phyloP scores from a whole-genome alignment of 352 stramenopile species.

The Globisporangium middletonii region DNA sequence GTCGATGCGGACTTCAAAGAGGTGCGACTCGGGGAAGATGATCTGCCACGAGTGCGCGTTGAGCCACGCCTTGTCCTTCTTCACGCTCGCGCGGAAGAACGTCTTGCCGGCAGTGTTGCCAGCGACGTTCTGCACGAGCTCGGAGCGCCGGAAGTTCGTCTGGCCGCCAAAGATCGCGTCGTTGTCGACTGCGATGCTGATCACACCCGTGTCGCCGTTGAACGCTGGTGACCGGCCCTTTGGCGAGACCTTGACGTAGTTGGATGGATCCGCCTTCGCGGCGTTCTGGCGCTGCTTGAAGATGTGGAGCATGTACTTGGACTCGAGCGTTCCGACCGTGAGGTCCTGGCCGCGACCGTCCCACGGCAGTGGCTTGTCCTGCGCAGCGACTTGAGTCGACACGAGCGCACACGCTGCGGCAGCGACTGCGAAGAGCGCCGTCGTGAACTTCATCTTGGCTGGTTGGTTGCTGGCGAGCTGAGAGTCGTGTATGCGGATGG shows the following conservation, averaged over 20 bases:
- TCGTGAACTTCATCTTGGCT: constrained; percentile 12
- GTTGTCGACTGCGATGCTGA: constrained; percentile 42
- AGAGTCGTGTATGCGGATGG: background rate
- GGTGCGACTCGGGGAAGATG: constrained; percentile 49
- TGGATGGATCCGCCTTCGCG: constrained; percentile 27
- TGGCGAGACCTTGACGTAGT: constrained; percentile 40
- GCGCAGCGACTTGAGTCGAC: constrained; percentile 6
- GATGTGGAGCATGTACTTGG: constrained; percentile 65
- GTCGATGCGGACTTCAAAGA: constrained; percentile 55
- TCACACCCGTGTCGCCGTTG: constrained; percentile 59
- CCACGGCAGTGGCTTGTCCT: constrained; percentile 40
- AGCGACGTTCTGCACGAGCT: constrained; percentile 51
- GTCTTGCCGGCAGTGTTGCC: constrained; percentile 29
- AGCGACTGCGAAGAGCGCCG: constrained; percentile 12
- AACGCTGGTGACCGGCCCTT: constrained; percentile 33
- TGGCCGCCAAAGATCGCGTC: constrained; percentile 42
- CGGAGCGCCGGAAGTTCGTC: constrained; percentile 58
- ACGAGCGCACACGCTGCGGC: constrained; percentile 10
- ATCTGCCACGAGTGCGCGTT: constrained; percentile 55
- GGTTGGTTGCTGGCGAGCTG: background rate
- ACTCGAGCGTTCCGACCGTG: constrained; percentile 42
- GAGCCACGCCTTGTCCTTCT: constrained; percentile 36
- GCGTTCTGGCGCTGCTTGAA: constrained; percentile 47
- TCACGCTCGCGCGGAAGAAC: constrained; percentile 59
- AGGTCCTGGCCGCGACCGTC: constrained; percentile 46